Percentiles rank a stretch among this genome's conserved stretches.
Evolutionary conservation across 495 filamentous ascomycete species (phyloP).

Genomic region (Usnea hakonensis): DNA sequence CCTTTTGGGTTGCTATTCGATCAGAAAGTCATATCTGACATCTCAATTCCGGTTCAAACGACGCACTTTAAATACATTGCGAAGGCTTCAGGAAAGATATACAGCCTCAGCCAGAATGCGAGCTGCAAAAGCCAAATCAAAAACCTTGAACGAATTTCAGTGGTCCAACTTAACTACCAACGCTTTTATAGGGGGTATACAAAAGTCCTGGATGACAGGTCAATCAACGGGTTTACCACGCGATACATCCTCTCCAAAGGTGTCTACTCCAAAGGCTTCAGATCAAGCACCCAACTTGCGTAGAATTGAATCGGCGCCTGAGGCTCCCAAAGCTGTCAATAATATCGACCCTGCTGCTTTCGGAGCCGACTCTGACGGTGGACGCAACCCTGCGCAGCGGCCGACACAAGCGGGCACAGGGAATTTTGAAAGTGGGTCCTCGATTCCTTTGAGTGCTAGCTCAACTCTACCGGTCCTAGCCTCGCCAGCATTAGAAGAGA

Average conservation of each 20-base stretch:
- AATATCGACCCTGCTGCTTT: slow-evolving; percentile 1
- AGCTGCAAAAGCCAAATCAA: not conserved
- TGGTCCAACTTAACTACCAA: slow-evolving; percentile 63
- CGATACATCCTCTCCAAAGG: slow-evolving; percentile 5
- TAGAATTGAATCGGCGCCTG: not conserved
- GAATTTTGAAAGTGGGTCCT: not conserved
- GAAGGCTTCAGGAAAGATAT: not conserved
- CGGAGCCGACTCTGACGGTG: slow-evolving; percentile 7
- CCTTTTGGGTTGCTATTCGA: not conserved
- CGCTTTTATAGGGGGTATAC: slow-evolving; percentile 55
- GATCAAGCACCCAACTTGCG: not conserved
- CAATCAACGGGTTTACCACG: not conserved
- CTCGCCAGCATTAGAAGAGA: not conserved
- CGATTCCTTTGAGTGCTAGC: not conserved
- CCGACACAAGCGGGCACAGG: not conserved
- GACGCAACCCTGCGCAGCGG: slow-evolving; percentile 4
- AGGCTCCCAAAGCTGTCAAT: not conserved
- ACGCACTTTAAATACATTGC: not conserved
- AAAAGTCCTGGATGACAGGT: slow-evolving; percentile 59
- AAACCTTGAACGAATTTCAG: slow-evolving; percentile 38
- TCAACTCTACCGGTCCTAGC: not conserved
- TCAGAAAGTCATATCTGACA: not conserved
- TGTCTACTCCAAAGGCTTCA: not conserved
- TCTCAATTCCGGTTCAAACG: not conserved
- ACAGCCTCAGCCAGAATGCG: not conserved